These are phyloP conservation scores for Penicillium sclerotigenum DNA, from an alignment of 2,329 filamentous ascomycete genomes.

Conservation along the genomic window DNA sequence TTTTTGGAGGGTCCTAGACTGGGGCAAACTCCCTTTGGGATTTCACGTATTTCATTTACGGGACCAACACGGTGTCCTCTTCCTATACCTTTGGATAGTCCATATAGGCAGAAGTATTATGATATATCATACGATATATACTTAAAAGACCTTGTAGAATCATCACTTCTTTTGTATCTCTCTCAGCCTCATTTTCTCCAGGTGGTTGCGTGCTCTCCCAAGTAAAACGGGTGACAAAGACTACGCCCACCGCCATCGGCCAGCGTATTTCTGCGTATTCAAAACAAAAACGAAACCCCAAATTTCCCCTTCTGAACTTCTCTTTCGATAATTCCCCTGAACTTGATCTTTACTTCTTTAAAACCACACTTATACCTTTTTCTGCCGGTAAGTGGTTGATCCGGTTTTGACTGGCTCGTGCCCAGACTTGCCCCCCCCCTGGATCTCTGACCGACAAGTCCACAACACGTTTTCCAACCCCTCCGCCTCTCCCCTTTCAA, in stretches of 20 bases:
- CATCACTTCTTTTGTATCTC: background rate
- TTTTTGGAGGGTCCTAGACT: background rate
- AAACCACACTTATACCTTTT: slow-evolving; percentile 3
- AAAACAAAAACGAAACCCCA: slow-evolving; percentile 32
- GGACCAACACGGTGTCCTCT: slow-evolving; percentile 16
- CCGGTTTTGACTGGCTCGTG: slow-evolving; percentile 4
- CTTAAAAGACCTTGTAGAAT: background rate
- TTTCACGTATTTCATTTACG: slow-evolving; percentile 6
- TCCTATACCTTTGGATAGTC: background rate
- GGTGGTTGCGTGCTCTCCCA: background rate
- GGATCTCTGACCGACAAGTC: slow-evolving; percentile 15
- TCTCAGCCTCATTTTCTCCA: background rate
- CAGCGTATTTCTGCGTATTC: slow-evolving; percentile 34
- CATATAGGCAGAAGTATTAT: slow-evolving; percentile 9
- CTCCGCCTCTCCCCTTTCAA: slow-evolving; percentile 14
- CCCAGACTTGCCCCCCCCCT: slow-evolving; percentile 4
- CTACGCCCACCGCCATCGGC: slow-evolving; percentile 38
- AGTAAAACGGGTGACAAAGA: slow-evolving; percentile 33
- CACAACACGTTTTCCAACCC: slow-evolving; percentile 27
- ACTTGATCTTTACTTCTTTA: slow-evolving; percentile 8
- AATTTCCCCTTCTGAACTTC: slow-evolving; percentile 7
- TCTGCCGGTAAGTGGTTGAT: slow-evolving; percentile 11
- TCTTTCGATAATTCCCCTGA: slow-evolving; percentile 15
- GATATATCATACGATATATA: background rate
- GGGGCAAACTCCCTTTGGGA: background rate